These are phyloP conservation scores for Aspergillus sp. DNA, from an alignment of 2,329 filamentous ascomycete species.

Conservation along the genomic window DNA sequence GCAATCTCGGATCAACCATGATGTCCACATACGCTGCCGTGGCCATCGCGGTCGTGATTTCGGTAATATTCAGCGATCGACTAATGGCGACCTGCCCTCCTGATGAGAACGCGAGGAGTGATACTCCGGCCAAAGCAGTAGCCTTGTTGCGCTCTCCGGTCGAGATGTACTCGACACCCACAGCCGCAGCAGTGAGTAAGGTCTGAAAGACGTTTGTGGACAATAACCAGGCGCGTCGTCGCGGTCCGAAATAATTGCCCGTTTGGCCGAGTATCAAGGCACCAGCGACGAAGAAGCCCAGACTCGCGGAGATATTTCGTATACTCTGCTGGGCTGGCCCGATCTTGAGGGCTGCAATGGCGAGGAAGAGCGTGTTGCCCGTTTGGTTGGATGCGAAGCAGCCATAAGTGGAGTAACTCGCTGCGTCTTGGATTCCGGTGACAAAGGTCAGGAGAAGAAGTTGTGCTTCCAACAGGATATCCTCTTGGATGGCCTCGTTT, in stretches of 20 bases:
- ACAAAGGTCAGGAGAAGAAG: constrained; percentile 36
- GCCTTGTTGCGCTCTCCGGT: constrained; percentile 33
- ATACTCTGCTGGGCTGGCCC: constrained; percentile 48
- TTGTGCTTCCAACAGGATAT: constrained; percentile 25
- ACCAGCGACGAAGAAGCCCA: constrained; percentile 54
- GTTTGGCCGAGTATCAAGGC: constrained; percentile 54
- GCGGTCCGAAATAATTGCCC: constrained; percentile 49
- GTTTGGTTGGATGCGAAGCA: constrained; percentile 64
- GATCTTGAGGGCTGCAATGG: constrained; percentile 47
- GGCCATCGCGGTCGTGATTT: constrained; percentile 62
- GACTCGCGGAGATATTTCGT: constrained; percentile 51
- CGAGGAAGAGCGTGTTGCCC: constrained; percentile 60
- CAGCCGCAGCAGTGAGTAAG: constrained; percentile 49
- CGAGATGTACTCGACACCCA: constrained; percentile 42
- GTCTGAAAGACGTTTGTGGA: constrained; percentile 53
- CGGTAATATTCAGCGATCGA: constrained; percentile 51
- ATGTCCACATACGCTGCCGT: constrained; percentile 60
- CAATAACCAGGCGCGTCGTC: constrained; percentile 51
- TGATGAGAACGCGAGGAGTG: constrained; percentile 51
- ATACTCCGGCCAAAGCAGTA: constrained; percentile 43
- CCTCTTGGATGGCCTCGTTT: constrained; percentile 16
- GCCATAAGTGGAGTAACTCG: constrained; percentile 57
- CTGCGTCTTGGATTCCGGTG: constrained; percentile 49
- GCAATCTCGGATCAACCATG: constrained; percentile 51
- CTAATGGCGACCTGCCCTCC: constrained; percentile 58